Conservation (phyloP, 2,329 filamentous ascomycete species). For the Aspergillus sp. region DNA sequence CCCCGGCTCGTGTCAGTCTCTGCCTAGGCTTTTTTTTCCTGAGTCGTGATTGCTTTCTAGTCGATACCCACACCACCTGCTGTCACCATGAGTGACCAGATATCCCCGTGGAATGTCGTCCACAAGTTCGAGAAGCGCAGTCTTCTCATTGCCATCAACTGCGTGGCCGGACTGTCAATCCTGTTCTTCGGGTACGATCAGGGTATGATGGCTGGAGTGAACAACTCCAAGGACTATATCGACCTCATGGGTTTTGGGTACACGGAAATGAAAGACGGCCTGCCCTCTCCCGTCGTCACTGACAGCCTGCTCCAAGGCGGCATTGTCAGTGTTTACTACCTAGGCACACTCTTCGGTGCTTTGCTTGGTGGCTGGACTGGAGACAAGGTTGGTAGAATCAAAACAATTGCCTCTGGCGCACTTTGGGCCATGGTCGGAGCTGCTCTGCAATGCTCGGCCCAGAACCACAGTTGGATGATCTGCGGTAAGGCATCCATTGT, state of each 20-base stretch:
- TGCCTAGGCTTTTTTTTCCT: neutral
- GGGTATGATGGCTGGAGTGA: conserved; percentile 62
- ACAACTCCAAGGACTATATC: conserved; percentile 64
- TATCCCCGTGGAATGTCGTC: conserved; percentile 49
- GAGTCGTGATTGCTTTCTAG: neutral
- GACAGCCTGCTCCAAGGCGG: conserved; percentile 63
- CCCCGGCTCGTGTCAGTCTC: neutral
- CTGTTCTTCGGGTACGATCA: conserved; percentile 67
- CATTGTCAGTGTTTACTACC: conserved; percentile 59
- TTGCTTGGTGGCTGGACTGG: conserved; percentile 64
- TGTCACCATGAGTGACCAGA: conserved; percentile 37
- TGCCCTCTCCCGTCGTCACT: conserved; percentile 54
- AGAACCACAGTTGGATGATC: conserved; percentile 70
- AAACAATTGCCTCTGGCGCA: conserved; percentile 61
- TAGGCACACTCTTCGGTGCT: conserved; percentile 64
- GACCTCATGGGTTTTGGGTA: conserved; percentile 66
- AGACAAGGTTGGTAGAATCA: conserved; percentile 62
- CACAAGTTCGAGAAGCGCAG: conserved; percentile 55
- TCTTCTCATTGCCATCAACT: conserved; percentile 63
- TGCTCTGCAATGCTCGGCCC: conserved; percentile 63
- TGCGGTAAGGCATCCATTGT: conserved; percentile 47
- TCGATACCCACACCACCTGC: neutral
- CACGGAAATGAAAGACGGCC: conserved; percentile 47
- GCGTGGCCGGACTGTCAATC: conserved; percentile 63
- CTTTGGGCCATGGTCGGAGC: conserved; percentile 62